A percentile compares a stretch with the other conserved stretches of the same genome.
Evolutionary conservation across 2,329 filamentous ascomycete species (phyloP).

Genomic region (Trichoderma breve): DNA sequence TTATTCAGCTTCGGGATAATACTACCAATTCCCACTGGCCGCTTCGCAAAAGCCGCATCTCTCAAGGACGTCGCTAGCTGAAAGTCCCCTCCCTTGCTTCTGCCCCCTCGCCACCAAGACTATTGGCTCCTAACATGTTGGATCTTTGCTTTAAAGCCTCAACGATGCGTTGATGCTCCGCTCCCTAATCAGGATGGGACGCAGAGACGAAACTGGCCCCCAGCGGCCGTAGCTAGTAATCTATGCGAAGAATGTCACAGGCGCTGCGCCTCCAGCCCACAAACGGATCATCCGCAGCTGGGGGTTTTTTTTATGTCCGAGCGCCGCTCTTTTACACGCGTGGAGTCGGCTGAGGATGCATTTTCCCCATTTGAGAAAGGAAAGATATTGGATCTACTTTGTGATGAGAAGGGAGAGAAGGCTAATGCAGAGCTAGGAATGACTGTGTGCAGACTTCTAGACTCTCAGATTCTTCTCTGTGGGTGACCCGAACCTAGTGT

Average conservation of each 20-base stretch:
- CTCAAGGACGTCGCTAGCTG: neutral
- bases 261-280: neutral
- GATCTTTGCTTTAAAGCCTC: neutral
- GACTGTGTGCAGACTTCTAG: neutral
- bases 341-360: neutral
- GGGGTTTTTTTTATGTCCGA: neutral
- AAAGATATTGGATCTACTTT: neutral
- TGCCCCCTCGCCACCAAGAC: neutral
- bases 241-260: neutral
- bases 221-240: neutral
- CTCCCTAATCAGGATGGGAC: neutral
- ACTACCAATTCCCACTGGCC: neutral
- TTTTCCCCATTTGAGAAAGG: neutral
- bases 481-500: neutral
- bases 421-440: constrained; percentile 7
- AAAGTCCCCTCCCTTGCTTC: neutral
- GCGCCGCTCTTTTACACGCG: constrained; percentile 3
- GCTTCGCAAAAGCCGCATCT: neutral
- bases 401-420: neutral
- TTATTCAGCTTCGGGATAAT: neutral
- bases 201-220: constrained; percentile 5
- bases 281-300: neutral
- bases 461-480: neutral
- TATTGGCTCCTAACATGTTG: constrained; percentile 1
- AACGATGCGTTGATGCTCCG: neutral